Conservation (phyloP, 352 stramenopile species). For the Pythium sukuiense region DNA sequence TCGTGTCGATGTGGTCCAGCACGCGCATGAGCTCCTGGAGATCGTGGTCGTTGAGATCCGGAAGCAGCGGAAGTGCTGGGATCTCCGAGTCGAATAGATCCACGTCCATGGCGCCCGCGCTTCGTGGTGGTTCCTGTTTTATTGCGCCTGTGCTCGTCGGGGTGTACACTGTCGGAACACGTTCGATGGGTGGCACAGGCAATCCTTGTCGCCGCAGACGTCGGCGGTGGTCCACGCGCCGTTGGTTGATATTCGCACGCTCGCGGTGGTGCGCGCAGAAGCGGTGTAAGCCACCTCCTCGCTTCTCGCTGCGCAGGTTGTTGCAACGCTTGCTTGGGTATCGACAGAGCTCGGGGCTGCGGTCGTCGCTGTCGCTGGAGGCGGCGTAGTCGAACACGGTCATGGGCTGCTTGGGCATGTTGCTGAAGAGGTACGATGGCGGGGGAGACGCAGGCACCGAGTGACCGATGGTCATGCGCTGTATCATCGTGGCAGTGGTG, state of each 20-base stretch:
- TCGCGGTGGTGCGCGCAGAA: conserved; percentile 67
- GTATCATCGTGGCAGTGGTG: background rate
- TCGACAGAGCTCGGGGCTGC: conserved; percentile 33
- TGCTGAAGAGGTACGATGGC: background rate
- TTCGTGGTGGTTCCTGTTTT: background rate
- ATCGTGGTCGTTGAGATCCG: conserved; percentile 1
- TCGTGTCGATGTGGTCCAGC: background rate
- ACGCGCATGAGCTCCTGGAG: conserved; percentile 3
- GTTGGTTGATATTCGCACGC: conserved; percentile 69
- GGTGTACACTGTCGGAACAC: background rate
- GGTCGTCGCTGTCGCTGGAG: background rate
- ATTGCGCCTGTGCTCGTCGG: background rate
- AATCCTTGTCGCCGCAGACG: background rate
- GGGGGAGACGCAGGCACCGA: background rate
- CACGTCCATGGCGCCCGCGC: background rate
- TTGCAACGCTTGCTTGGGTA: conserved; percentile 74
- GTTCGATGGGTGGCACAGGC: conserved; percentile 3
- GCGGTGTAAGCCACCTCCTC: conserved; percentile 51
- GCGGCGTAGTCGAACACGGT: background rate
- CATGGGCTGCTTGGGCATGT: background rate
- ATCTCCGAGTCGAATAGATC: background rate
- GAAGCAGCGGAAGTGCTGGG: background rate
- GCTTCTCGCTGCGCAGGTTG: conserved; percentile 48
- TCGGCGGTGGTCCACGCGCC: conserved; percentile 46
- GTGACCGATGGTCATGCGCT: background rate